Conservation (phyloP, 768 basidiomycete species). For the Boletus patriciae region DNA sequence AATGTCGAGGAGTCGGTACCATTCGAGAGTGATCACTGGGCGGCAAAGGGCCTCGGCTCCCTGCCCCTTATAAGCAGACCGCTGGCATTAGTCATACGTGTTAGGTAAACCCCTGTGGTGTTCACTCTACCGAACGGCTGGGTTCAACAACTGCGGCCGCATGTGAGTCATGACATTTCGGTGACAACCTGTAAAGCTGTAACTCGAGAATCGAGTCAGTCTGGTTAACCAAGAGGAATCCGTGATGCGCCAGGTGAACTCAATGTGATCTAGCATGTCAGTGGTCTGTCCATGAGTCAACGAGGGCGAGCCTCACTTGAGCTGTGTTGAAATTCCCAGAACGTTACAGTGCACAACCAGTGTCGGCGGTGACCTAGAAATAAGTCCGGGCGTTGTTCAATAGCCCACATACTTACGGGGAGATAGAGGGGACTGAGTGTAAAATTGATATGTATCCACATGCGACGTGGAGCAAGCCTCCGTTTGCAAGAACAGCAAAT, state of each 20-base stretch:
- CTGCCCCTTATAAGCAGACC: neutral
- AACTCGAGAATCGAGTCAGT: too few relatives aligned
- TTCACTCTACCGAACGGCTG: neutral
- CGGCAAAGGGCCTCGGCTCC: neutral
- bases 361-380: too few relatives aligned
- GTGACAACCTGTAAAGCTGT: too few relatives aligned
- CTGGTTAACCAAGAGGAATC: neutral
- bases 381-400: too few relatives aligned
- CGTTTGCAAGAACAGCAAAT: neutral
- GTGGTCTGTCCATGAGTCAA: too few relatives aligned
- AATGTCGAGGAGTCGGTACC: constrained; percentile 37
- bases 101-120: neutral
- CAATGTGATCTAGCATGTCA: too few relatives aligned
- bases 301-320: neutral
- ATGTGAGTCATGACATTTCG: too few relatives aligned
- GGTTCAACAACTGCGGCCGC: neutral
- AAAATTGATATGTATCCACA: too few relatives aligned
- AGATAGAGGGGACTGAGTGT: neutral
- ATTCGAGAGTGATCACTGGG: constrained; percentile 31
- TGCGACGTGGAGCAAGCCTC: too few relatives aligned
- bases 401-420: too few relatives aligned
- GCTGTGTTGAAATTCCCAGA: too few relatives aligned
- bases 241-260: neutral
- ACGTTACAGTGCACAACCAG: too few relatives aligned
- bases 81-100: neutral